phyloP scores from a whole-genome alignment of 805 yeast species.

The Torulaspora maleeae region DNA sequence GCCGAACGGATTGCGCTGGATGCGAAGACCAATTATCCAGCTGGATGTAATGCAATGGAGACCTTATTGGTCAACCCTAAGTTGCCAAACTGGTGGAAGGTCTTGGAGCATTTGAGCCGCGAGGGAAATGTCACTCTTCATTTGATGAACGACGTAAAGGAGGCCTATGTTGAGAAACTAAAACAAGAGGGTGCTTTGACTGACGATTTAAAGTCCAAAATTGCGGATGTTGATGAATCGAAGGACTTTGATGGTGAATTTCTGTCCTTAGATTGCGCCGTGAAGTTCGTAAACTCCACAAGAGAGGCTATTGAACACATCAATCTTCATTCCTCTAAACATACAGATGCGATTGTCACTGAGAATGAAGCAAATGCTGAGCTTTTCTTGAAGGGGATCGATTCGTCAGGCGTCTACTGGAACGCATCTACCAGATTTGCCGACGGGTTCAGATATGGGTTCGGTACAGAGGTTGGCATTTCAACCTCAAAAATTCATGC shows the following conservation, averaged over 20 bases:
- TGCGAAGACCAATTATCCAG: conserved; percentile 93
- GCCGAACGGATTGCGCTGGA: conserved; percentile 75
- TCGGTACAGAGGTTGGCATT: conserved; percentile 98
- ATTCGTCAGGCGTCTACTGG: conserved; percentile 97
- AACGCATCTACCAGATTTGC: conserved; percentile 96
- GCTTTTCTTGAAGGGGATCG: conserved; percentile 74
- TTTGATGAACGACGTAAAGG: conserved; percentile 48
- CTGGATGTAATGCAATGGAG: conserved; percentile 98
- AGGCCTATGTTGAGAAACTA: conserved; percentile 26
- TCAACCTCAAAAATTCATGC: conserved; percentile 97
- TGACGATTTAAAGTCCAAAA: conserved; percentile 25
- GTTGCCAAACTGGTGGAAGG: conserved; percentile 37
- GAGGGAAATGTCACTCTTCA: conserved; percentile 68
- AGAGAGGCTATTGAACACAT: conserved; percentile 80
- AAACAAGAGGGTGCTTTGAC: conserved; percentile 12
- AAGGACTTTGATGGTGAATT: conserved; percentile 78
- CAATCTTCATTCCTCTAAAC: conserved; percentile 89
- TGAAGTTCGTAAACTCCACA: conserved; percentile 53
- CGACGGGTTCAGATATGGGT: conserved; percentile 97
- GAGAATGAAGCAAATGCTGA: conserved; percentile 68
- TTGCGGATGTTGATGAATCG: conserved; percentile 44
- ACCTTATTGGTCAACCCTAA: conserved; percentile 57
- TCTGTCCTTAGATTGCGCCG: conserved; percentile 76
- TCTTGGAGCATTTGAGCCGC: conserved; percentile 45
- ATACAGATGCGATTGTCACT: conserved; percentile 90